Evolutionary conservation across 2,329 filamentous ascomycete species (phyloP).

Genomic region (Chaetothyriales sp.): DNA sequence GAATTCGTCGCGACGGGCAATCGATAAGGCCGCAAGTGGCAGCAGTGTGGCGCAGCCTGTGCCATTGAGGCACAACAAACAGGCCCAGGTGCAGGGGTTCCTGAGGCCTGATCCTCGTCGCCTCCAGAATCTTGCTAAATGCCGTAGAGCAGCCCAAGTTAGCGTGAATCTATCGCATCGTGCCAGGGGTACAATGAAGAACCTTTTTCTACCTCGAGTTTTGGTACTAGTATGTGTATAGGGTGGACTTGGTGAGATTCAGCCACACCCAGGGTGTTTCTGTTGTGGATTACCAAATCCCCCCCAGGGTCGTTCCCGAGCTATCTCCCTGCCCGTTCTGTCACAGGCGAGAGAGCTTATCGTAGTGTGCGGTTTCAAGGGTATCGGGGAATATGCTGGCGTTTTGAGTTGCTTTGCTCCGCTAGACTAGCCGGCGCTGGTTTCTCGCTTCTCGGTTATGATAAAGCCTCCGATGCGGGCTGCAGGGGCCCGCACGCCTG

Average conservation of each 20-base stretch:
- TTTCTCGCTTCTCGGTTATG: background rate
- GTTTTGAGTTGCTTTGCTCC: background rate
- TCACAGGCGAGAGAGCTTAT: background rate
- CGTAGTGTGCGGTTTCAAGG: background rate
- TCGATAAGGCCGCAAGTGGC: background rate
- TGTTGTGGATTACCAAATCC: background rate
- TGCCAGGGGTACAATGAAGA: background rate
- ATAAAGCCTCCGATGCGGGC: background rate
- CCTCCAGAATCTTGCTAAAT: background rate
- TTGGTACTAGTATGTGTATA: background rate
- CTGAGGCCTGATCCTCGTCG: background rate
- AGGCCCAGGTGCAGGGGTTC: background rate
- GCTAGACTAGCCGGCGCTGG: background rate
- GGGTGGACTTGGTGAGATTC: background rate
- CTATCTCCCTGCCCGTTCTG: background rate
- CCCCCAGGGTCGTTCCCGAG: background rate
- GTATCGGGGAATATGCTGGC: slow-evolving; percentile 2
- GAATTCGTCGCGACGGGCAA: background rate
- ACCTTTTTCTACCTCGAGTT: background rate
- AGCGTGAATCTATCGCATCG: background rate
- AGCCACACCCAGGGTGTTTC: background rate
- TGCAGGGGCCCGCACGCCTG: background rate
- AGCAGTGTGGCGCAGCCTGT: background rate
- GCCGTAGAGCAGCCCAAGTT: background rate
- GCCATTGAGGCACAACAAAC: background rate